These are phyloP conservation scores for Backusella sp. DNA, from an alignment of 192 early-diverging fungal species.

Conservation along the genomic window DNA sequence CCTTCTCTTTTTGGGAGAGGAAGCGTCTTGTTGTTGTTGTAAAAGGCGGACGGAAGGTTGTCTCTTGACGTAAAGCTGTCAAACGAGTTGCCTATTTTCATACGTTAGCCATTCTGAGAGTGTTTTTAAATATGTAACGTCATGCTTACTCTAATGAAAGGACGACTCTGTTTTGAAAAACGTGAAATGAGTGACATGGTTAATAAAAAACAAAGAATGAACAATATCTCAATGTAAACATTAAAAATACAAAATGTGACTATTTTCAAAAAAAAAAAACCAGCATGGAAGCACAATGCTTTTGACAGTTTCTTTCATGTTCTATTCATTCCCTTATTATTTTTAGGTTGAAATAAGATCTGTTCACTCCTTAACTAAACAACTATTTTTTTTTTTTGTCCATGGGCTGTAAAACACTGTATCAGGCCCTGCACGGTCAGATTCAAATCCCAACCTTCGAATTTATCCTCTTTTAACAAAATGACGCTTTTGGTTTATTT, in stretches of 20 bases:
- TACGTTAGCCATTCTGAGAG: not conserved
- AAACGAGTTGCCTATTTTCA: not conserved
- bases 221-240: not conserved
- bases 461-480: not conserved
- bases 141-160: not conserved
- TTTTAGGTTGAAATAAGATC: not conserved
- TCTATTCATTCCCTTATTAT: not conserved
- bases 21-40: not conserved
- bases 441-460: not conserved
- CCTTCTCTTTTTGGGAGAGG: not conserved
- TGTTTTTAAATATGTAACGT: not conserved
- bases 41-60: not conserved
- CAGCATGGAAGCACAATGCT: not conserved
- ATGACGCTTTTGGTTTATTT: not conserved
- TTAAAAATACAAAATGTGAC: not conserved
- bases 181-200: not conserved
- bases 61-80: slow-evolving; percentile 6
- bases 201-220: not conserved
- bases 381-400: not conserved
- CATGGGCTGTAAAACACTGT: not conserved
- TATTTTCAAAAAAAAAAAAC: not conserved
- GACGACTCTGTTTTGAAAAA: not conserved
- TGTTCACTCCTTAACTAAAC: not conserved
- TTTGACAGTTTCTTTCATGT: not conserved
- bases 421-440: not conserved